Base-by-base conservation (phyloP, 306 rosid species). In the cucumber (Cucumis sativus) region DNA sequence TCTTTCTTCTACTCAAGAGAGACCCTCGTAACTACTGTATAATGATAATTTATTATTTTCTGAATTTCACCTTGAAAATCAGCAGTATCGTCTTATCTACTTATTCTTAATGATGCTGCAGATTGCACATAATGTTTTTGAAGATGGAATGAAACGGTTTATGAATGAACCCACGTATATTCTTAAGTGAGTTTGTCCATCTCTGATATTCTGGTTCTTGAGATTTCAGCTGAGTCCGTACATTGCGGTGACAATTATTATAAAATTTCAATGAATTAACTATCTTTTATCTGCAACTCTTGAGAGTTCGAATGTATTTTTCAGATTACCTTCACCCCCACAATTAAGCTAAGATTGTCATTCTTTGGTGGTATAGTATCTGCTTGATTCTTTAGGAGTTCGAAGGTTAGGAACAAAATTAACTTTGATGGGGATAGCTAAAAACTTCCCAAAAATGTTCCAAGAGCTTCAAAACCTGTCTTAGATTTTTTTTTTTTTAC, bases 101-200 rank as follows among this genome's bases (percentile, higher is more conserved):
- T 69, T 14, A 17, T 64, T 21, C 67, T 80, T 41, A 84, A 73
- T 28, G 39, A 43, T 55, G 49, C 39, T 86, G 96, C 96, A 94
- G 98, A 87, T 95, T 89, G 97, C 98, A 45, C 96, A 92, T 82
- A 94, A 91, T 83, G 86, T 95, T 83, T 95, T 90, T 81, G 98
- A 95, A 87, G 96, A 91, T 28, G 98, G 98, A 79, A 73, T 95
- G 82, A 95, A 92, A 74, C 89, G 88, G 64, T 95, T 95, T 60
- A 95, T 95, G 96, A 91, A 90, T 8, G 98, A 91, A 80, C 89
- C 97, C 81, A 86, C 89, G 55, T 95, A 92, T 90, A 95, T 95
- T 88, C 97, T 95, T 43, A 90, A 95, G 98, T 95, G 86, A 85
- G 98, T 92, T 82, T 63, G 70, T 72, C 87, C 79, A 62, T 77